These are phyloP conservation scores for Stenogyne calaminthoides DNA, from an alignment of 305 asterid genomes.

Conservation along the genomic window DNA sequence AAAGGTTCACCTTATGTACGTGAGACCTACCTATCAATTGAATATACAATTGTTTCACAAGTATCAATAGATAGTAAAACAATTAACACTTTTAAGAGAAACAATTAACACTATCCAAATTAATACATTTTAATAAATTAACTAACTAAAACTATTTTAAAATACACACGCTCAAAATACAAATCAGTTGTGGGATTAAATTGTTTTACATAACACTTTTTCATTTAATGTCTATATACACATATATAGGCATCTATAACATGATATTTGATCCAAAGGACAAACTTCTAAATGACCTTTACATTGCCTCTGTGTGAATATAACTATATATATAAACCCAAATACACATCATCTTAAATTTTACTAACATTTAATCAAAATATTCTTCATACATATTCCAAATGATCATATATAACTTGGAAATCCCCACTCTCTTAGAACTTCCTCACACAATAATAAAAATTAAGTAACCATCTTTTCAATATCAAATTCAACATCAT, in stretches of 20 bases:
- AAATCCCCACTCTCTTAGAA: neutral
- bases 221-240: too few relatives aligned
- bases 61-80: too few relatives aligned
- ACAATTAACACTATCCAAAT: too few relatives aligned
- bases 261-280: neutral
- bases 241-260: neutral
- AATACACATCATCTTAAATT: neutral
- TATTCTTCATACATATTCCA: neutral
- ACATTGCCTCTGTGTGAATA: neutral
- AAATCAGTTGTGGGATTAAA: too few relatives aligned
- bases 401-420: neutral
- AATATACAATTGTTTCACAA: too few relatives aligned
- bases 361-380: neutral
- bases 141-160: too few relatives aligned
- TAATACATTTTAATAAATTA: too few relatives aligned
- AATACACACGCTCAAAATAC: too few relatives aligned
- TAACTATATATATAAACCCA: neutral
- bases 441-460: neutral
- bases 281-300: neutral
- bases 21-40: too few relatives aligned
- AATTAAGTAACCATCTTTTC: neutral
- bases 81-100: too few relatives aligned
- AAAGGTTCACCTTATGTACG: too few relatives aligned
- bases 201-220: too few relatives aligned
- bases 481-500: conserved; percentile 24